phyloP scores from a whole-genome alignment of 2,329 filamentous ascomycete genomes.

The Penicillium italicum region DNA sequence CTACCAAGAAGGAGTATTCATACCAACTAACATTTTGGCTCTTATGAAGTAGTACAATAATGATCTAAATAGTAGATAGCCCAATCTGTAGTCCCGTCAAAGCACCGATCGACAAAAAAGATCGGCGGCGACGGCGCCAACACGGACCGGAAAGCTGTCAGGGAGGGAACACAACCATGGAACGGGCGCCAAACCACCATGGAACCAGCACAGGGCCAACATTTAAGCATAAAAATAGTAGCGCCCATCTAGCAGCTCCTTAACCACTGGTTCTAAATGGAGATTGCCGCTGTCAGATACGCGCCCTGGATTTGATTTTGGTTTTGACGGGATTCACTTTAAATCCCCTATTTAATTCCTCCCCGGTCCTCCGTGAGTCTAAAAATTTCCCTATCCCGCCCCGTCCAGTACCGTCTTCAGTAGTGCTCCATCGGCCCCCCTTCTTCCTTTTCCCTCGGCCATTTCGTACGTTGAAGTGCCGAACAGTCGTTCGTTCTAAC shows the following conservation, averaged over 20 bases:
- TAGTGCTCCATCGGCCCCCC: not conserved
- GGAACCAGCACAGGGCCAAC: conserved; percentile 6
- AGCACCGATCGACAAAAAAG: conserved; percentile 14
- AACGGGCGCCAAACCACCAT: conserved; percentile 14
- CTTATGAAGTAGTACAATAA: not conserved
- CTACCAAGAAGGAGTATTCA: not conserved
- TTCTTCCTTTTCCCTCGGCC: not conserved
- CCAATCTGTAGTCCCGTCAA: not conserved
- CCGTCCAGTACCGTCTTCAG: not conserved
- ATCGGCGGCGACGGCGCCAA: conserved; percentile 11
- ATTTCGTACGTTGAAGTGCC: not conserved
- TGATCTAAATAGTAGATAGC: not conserved
- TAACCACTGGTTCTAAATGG: conserved; percentile 15
- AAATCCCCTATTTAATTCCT: not conserved
- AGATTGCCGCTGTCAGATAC: conserved; percentile 20
- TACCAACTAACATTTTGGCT: not conserved
- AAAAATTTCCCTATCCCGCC: conserved; percentile 2
- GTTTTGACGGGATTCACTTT: not conserved
- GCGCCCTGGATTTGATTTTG: not conserved
- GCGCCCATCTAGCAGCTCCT: conserved; percentile 13
- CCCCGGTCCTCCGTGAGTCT: not conserved
- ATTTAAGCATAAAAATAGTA: conserved; percentile 26
- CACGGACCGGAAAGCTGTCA: conserved; percentile 9
- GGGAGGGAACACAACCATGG: conserved; percentile 16
- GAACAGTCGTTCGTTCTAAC: not conserved